Evolutionary conservation across 2,329 filamentous ascomycete genomes (phyloP), one percentile per base, ranked within the genome.

Genomic region (Colletotrichum sp.): DNA sequence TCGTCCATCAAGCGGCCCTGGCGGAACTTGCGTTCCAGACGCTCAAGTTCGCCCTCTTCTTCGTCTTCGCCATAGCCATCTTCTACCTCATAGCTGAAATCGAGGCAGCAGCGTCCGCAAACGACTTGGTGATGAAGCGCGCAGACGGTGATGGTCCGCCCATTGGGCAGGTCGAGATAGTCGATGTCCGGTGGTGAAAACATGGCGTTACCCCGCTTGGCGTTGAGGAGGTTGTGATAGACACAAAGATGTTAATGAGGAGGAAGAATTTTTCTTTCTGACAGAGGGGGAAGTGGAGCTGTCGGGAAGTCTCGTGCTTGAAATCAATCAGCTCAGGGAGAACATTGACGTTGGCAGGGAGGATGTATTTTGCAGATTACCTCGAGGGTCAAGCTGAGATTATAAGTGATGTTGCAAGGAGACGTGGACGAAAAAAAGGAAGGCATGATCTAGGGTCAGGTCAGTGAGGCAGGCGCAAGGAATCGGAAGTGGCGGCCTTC

Each of bases 21-120:
- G 24, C 55, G 55, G 55, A 16, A 44, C 39, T 44, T 44, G 55
- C 55, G 55, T 59, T 59, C 55, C 18, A 28, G 18, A 59, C 62
- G 62, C 32, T 39, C 32, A 18, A 39, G 32, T 36, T 21, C 62
- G 15, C 16, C 26, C 4, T 72, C 18, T 13, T 39, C 49, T 13
- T 66, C 24, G 8, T 44, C 34, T 10, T 39, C 32, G 13, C 44
- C n/a, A 8, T 66, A 21, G 44, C 21, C 44, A 26, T 26, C 21
- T 24, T 70, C 52, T 16, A 18, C 6, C 4, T 67, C 55, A 16
- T 18, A 28, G 26, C 72, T 64, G 16, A 76, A 73, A 49, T 76
- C 73, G 5, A 72, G 44, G 30, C 73, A 76, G 44, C 73, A 73
- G 7, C 21, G 49, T 28, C 57, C 44, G 57, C 73, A 76, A 15